phyloP scores from a whole-genome alignment of 176 grass and related monocot species.

The Dactylis glomerata region DNA sequence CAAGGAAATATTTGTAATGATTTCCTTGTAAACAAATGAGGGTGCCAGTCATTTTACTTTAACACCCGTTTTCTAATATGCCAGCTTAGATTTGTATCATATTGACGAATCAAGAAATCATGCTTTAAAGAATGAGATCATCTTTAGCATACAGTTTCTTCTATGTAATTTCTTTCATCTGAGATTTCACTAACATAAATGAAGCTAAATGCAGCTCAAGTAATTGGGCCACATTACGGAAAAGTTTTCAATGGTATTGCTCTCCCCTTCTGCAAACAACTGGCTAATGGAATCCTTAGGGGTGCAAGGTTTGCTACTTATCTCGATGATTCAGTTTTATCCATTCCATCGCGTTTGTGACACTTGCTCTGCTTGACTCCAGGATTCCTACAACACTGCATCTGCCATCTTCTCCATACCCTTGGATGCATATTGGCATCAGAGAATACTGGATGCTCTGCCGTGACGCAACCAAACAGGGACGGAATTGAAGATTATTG shows the following conservation, averaged over 20 bases:
- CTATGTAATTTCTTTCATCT: neutral
- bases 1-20: neutral
- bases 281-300: constrained; percentile 76
- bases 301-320: constrained; percentile 66
- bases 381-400: constrained; percentile 70
- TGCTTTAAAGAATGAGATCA: constrained; percentile 8
- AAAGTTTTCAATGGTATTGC: constrained; percentile 53
- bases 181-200: constrained; percentile 25
- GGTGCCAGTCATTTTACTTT: neutral
- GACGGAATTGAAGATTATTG: neutral
- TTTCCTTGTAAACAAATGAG: neutral
- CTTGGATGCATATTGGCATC: constrained; percentile 69
- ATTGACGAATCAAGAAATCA: neutral
- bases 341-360: neutral
- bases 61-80: neutral
- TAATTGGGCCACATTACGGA: constrained; percentile 52
- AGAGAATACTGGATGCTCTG: constrained; percentile 68
- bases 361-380: constrained; percentile 3
- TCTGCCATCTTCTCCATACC: constrained; percentile 34
- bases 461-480: neutral
- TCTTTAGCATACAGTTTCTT: neutral
- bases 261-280: constrained; percentile 63
- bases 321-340: neutral
- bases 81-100: neutral
- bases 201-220: constrained; percentile 47